Base-by-base conservation (phyloP, 129 eudicot species). In the Escallonia herrerae region DNA sequence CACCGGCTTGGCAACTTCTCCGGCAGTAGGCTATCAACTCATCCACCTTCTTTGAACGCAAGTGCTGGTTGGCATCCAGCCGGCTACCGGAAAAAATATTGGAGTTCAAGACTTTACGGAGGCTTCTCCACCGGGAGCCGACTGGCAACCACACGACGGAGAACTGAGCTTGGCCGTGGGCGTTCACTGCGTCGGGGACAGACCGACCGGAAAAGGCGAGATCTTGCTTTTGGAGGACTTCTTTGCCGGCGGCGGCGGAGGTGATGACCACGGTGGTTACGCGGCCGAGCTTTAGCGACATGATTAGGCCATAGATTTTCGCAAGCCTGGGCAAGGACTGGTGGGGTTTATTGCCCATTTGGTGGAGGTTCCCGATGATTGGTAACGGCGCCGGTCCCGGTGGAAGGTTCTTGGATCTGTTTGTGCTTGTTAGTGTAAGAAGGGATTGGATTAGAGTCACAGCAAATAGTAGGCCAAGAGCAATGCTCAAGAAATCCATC, bases 171-270 rank as follows among this genome's bases (percentile, higher is more conserved):
- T 84, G 93, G 76, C 85, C 64, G 60, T 40, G 72, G 7, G 81
- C 93, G 9, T 63, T 72, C 47, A 75, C 15, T 10, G 89, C 86
- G 70, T 88, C 82, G 0, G 84, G 88, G 43, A 88, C 7, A 8
- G 59, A 54, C 42, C 89, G 74, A 42, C 72, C 46, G 41, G 86
- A 82, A 69, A 84, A 84, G 8, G 71, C 77, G 5, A 82, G 72
- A 65, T 84, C 95, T 33, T 88, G 89, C 52, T 77, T 80, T 46
- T 80, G 86, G 62, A 88, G 77, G 60, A 84, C 86, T 69, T 80
- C 83, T 68, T 71, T 77, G 10, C 93, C 93, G 37, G 76, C 68
- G 39, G 64, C 52, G 5, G 87, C 39, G 0, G 96, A 84, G 45
- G 96, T 79, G 14, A 84, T 72, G 71, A 87, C 89, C 4, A 87